Evolutionary conservation across 2,329 filamentous ascomycete species (phyloP).

Genomic region (Trichoderma afroharzianum): DNA sequence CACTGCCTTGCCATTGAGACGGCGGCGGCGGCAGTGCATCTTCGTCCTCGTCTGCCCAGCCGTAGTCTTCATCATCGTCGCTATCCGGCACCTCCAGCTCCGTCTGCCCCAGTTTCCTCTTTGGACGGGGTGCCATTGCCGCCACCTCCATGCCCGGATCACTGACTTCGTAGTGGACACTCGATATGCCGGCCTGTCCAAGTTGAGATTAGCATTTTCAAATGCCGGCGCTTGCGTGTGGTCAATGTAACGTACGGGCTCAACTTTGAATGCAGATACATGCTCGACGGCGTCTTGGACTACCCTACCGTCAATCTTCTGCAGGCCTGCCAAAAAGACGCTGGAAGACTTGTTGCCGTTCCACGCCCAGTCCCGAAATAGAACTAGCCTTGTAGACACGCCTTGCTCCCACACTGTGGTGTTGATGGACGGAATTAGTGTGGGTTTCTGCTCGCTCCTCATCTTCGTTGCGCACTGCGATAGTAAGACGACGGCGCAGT

Average conservation of each 20-base stretch:
- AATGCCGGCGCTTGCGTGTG: conserved; percentile 15
- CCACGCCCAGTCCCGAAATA: conserved; percentile 75
- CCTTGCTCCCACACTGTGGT: conserved; percentile 77
- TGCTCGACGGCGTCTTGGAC: conserved; percentile 39
- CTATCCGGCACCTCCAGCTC: conserved; percentile 59
- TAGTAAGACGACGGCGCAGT: conserved; percentile 70
- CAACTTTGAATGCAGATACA: conserved; percentile 48
- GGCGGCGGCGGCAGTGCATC: conserved; percentile 56
- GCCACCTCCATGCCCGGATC: conserved; percentile 35
- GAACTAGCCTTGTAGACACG: conserved; percentile 66
- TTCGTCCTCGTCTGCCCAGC: conserved; percentile 66
- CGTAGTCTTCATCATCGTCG: conserved; percentile 67
- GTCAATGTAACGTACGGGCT: conserved; percentile 36
- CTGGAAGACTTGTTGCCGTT: conserved; percentile 43
- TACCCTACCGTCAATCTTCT: conserved; percentile 59
- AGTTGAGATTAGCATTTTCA: conserved; percentile 24
- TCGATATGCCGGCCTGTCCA: conserved; percentile 42
- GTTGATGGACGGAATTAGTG: conserved; percentile 71
- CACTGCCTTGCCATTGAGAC: conserved; percentile 66
- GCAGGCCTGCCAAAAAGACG: conserved; percentile 58
- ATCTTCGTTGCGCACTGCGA: conserved; percentile 83
- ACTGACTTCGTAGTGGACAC: conserved; percentile 39
- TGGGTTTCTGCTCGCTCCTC: conserved; percentile 61
- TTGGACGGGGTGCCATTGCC: conserved; percentile 38
- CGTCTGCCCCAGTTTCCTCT: conserved; percentile 61